Conservation (phyloP, 2,329 filamentous ascomycete species). For the Allantophomopsis cytisporea region DNA sequence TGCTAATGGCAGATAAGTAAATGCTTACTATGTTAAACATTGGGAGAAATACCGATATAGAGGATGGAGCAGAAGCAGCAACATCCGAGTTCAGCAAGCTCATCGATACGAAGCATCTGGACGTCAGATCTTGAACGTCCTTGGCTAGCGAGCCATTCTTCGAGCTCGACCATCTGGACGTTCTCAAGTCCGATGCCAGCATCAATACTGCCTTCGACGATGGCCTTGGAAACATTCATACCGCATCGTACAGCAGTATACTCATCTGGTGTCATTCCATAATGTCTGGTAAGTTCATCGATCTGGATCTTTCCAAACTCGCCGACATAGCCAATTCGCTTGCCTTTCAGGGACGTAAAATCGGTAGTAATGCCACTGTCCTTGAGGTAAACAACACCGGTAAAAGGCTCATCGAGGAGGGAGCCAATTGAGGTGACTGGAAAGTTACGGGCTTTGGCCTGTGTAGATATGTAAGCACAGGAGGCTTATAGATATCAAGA, state of each 20-base stretch:
- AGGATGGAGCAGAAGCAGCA: conserved; percentile 77
- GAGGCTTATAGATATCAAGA: not conserved
- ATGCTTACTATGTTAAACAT: not conserved
- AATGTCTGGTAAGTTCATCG: conserved; percentile 66
- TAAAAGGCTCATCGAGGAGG: conserved; percentile 69
- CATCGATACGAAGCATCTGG: conserved; percentile 70
- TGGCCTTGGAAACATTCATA: conserved; percentile 70
- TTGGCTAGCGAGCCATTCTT: conserved; percentile 57
- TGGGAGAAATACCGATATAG: conserved; percentile 45
- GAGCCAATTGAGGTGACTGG: conserved; percentile 61
- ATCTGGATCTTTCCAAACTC: conserved; percentile 78
- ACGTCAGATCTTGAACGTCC: conserved; percentile 52
- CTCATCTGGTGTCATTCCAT: conserved; percentile 58
- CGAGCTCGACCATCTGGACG: conserved; percentile 72
- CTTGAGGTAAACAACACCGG: conserved; percentile 66
- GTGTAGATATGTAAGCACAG: conserved; percentile 3
- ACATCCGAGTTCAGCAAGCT: conserved; percentile 66
- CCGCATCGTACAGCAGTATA: conserved; percentile 69
- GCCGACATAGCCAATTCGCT: conserved; percentile 67
- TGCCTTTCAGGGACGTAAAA: conserved; percentile 62
- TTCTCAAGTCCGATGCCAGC: conserved; percentile 70
- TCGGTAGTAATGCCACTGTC: conserved; percentile 60
- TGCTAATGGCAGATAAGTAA: conserved; percentile 5
- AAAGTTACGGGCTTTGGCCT: conserved; percentile 65
- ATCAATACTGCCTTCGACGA: conserved; percentile 59